Evolutionary conservation across 208 protist genomes (phyloP), one percentile per base, ranked within the genome.

Genomic region (Phytomonas francai): DNA sequence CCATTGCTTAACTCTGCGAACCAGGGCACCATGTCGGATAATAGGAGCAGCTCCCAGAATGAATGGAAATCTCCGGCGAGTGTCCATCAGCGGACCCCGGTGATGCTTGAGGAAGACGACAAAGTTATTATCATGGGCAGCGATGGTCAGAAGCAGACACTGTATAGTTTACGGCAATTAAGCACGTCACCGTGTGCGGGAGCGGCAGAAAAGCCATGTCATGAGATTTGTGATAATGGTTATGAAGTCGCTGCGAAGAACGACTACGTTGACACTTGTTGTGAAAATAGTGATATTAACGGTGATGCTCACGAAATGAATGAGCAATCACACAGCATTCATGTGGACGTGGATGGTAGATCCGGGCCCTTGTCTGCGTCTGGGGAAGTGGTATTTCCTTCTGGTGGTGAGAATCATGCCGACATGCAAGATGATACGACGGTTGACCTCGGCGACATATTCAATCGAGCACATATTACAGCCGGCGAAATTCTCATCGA

Each of bases 1-100:
- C 12, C 39, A 19, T 3, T 12, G 39, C 39, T 49, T 49, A 49
- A 49, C 4, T 49, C 39, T 49, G 16, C 39, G 12, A 49, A 49
- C 39, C 14, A 19, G 39, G 16, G 39, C 14, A 49, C 4, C 16
- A 19, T 12, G 12, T 49, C 14, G 12, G 39, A 49, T 12, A 49
- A 49, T 22, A 69, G 64, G 19, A 49, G 12, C 39, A 49, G 39
- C 39, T 12, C 39, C 4, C 39, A 49, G 11, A 65, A 68, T 27
- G 81, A 79, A 31, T 77, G 77, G 77, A 36, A 68, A 25, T 86
- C 85, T 29, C 84, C 84, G 12, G 59, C 67, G 31, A 87, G 81
- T 72, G 83, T 80, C 39, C 88, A 94, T 59, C 83, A 90, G 64
- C 88, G 88, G 67, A 94, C 88, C 14, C 83, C 88, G 12, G 84